Evolutionary conservation across 331 rosid species (phyloP), one percentile per base, ranked within the genome.

Genomic region (Telfairia occidentalis): DNA sequence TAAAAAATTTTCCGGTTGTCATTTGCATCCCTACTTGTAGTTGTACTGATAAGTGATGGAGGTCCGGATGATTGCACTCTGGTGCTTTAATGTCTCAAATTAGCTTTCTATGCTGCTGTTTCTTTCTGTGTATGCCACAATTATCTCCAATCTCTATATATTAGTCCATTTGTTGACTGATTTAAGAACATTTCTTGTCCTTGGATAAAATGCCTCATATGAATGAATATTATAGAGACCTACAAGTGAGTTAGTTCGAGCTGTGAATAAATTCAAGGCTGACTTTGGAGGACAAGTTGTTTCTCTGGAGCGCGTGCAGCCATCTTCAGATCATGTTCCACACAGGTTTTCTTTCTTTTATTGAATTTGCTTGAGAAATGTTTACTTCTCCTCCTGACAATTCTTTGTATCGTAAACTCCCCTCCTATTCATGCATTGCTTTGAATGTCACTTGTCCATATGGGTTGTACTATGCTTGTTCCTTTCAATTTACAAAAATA

Each of bases 321-420:
- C 98, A 61, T 95, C 98, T 73, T 88, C 93, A 54, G 98, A 95
- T 84, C 97, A 95, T 81, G 98, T 95, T 84, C 90, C 89, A 77
- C 98, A 95, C 79, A 88, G 98, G 98, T 91, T 34, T 76, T 69
- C 54, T 37, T 78, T 81, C 40, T 57, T 34, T 54, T 75, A 19
- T 43, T 26, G 61, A 37, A 64, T 60, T 23, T 30, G 7, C 7
- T 55, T 42, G 9, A 66, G 53, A 23, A 7, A 32, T 9, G 30
- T 74, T 16, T 45, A 46, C 75, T 15, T 46, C 13, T 70, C 3
- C 74, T 70, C 57, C 74, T 11, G 30, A 74, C 28, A 49, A 16
- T 72, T 49, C 9, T 28, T 67, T 23, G 6, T 64, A 37, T 43
- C 45, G 50, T 32, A 18, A 11, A 48, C n/a, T 67, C 58, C 23